Evolutionary conservation across 1,284 basidiomycete species (phyloP).

Genomic region (Filobasidium uniguttulatum): DNA sequence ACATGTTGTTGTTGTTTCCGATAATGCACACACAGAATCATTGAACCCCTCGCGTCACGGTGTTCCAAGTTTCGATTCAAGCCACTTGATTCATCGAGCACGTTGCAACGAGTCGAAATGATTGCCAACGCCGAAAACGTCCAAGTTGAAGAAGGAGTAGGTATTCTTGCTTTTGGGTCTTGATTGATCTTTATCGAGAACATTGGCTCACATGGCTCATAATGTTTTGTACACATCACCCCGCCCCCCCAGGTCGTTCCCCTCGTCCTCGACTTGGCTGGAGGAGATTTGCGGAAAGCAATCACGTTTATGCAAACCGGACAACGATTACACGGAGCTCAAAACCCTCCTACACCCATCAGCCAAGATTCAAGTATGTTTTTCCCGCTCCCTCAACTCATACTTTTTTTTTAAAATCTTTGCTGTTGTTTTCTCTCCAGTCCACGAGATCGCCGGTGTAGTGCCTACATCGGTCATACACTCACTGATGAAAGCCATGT

Average conservation of each 20-base stretch:
- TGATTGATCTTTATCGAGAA: constrained; percentile 59
- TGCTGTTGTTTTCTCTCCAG: constrained; percentile 25
- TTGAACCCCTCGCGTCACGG: constrained; percentile 94
- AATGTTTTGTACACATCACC: neutral
- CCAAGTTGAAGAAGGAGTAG: constrained; percentile 37
- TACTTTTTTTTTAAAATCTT: neutral
- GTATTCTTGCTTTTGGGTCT: constrained; percentile 43
- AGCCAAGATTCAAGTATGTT: constrained; percentile 42
- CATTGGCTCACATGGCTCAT: neutral
- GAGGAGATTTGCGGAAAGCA: constrained; percentile 90
- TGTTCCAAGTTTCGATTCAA: constrained; percentile 99
- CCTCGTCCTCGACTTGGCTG: constrained; percentile 44
- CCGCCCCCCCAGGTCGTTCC: constrained; percentile 26
- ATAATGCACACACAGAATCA: constrained; percentile 57
- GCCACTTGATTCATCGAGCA: constrained; percentile 66
- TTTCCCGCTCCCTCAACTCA: neutral
- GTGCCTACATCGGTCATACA: constrained; percentile 65
- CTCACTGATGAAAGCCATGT: constrained; percentile 57
- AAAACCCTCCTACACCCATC: constrained; percentile 55
- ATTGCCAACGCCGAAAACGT: constrained; percentile 54
- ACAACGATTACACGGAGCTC: constrained; percentile 62
- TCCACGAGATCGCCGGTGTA: constrained; percentile 95
- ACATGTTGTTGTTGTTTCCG: neutral
- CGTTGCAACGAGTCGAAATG: constrained; percentile 59
- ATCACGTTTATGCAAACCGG: constrained; percentile 98